A percentile compares a stretch with the other conserved stretches of the same genome.
These are phyloP conservation scores for Aaosphaeria pasadenensis DNA, from an alignment of 2,329 filamentous ascomycete genomes.

Conservation along the genomic window DNA sequence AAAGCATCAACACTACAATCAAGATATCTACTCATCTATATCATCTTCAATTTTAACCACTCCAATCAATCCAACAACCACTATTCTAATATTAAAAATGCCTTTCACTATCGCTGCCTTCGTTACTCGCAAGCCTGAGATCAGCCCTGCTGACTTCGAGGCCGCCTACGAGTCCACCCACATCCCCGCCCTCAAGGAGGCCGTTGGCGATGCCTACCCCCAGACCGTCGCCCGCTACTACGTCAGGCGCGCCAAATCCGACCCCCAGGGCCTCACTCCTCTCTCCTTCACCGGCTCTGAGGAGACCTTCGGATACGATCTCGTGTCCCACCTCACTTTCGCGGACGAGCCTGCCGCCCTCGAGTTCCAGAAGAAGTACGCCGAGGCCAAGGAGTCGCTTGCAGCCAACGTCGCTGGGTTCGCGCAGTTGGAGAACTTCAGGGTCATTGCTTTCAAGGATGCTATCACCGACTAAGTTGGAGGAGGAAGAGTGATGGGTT, in stretches of 20 bases:
- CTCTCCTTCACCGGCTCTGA: conserved; percentile 5
- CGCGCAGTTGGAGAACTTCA: conserved; percentile 6
- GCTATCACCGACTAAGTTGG: not conserved
- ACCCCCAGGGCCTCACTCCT: conserved; percentile 4
- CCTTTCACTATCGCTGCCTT: conserved; percentile 10
- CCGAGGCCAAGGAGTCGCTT: conserved; percentile 3
- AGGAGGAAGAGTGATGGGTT: no score
- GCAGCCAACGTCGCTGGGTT: conserved; percentile 4
- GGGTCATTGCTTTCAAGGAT: conserved; percentile 9
- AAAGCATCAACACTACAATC: not conserved
- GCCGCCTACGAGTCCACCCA: conserved; percentile 5
- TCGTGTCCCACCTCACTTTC: conserved; percentile 5
- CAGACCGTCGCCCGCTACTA: conserved; percentile 6
- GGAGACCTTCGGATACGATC: conserved; percentile 6
- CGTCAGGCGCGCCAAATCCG: conserved; percentile 7
- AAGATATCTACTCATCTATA: not conserved
- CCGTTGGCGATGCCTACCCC: conserved; percentile 2
- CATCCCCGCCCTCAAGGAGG: conserved; percentile 3
- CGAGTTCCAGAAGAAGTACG: conserved; percentile 8
- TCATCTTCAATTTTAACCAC: not conserved
- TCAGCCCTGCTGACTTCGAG: conserved; percentile 5
- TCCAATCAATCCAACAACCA: not conserved
- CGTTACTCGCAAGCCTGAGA: conserved; percentile 5
- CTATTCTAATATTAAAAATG: conserved; percentile 1
- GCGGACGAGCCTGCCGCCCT: conserved; percentile 3